Evolutionary conservation across 805 yeast species (phyloP).

Genomic region (Tetrapisispora taiwanensis): DNA sequence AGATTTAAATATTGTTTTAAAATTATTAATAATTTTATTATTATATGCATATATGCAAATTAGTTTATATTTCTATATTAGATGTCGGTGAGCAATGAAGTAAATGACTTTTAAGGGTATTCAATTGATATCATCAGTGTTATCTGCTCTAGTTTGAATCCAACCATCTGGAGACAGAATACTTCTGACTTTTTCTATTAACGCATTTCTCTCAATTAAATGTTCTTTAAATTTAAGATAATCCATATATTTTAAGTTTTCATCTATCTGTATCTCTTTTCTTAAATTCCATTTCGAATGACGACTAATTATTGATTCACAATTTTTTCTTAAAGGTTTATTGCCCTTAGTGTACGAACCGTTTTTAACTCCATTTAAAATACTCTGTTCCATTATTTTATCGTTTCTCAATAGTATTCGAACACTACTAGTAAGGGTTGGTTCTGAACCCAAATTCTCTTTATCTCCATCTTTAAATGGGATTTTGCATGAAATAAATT

Average conservation of each 20-base stretch:
- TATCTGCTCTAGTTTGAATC: slow-evolving; percentile 37
- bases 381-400: slow-evolving; percentile 20
- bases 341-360: slow-evolving; percentile 41
- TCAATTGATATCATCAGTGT: slow-evolving; percentile 21
- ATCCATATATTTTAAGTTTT: slow-evolving; percentile 2
- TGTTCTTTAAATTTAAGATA: slow-evolving; percentile 29
- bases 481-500: slow-evolving; percentile 7
- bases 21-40: no score
- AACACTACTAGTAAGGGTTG: slow-evolving; percentile 16
- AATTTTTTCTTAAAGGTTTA: slow-evolving; percentile 35
- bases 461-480: slow-evolving; percentile 14
- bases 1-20: no score
- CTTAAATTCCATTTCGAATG: slow-evolving; percentile 19
- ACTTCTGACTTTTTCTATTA: slow-evolving; percentile 25
- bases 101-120: not conserved
- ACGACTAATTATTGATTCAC: slow-evolving; percentile 25
- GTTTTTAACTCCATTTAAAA: slow-evolving; percentile 51
- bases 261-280: not conserved
- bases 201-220: slow-evolving; percentile 20
- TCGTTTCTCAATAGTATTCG: slow-evolving; percentile 7
- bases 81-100: no score
- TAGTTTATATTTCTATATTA: no score
- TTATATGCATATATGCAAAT: no score
- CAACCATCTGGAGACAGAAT: slow-evolving; percentile 34
- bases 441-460: slow-evolving; percentile 6